Conservation (phyloP, 1,139 yeast genomes). For the Trichomonascaceae sp. region DNA sequence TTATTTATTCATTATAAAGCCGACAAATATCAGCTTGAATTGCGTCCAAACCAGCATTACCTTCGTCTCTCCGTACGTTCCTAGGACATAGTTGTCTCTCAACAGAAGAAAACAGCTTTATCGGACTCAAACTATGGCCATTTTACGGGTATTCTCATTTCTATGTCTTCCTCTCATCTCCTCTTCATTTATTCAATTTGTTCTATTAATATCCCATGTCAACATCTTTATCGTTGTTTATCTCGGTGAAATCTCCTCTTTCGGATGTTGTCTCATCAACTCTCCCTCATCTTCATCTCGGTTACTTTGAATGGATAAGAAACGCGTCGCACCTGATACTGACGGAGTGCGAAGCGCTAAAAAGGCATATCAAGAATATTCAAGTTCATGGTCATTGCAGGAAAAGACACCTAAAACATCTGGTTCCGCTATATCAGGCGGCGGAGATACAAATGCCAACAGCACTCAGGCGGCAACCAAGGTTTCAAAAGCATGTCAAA, state of each 20-base stretch:
- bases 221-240: neutral
- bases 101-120: neutral
- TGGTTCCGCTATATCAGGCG: neutral
- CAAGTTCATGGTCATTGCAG: constrained; percentile 9
- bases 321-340: neutral
- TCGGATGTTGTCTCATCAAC: neutral
- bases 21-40: neutral
- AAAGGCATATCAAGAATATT: constrained; percentile 5
- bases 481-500: constrained; percentile 51
- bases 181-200: neutral
- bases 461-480: constrained; percentile 11
- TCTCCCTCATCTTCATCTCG: neutral
- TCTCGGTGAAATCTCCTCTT: neutral
- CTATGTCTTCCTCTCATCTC: neutral
- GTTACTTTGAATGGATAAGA: neutral
- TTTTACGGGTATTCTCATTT: too few species aligned
- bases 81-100: neutral
- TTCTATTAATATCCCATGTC: neutral
- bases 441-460: neutral
- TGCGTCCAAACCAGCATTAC: neutral
- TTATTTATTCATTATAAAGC: neutral
- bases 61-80: neutral
- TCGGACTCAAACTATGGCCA: neutral
- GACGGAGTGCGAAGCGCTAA: neutral
- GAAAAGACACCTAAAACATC: neutral